A percentile compares a stretch with the other conserved stretches of the same genome.
phyloP scores from a whole-genome alignment of 176 grass and related monocot genomes.

The Luzula sylvatica region DNA sequence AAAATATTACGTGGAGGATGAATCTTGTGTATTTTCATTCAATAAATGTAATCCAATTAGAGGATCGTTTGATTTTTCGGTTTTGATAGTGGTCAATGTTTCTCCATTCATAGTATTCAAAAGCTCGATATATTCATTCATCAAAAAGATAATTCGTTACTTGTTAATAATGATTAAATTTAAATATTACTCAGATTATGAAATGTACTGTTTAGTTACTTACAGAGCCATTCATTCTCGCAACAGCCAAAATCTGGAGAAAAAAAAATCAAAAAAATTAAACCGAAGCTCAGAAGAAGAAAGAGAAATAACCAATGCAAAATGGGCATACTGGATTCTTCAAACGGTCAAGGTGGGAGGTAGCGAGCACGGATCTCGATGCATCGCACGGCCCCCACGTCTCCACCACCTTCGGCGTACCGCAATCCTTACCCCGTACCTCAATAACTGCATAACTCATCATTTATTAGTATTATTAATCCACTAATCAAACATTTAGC shows the following conservation, averaged over 20 bases:
- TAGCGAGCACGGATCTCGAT: too few species aligned
- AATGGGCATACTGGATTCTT: slow-evolving; percentile 46
- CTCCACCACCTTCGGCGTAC: too few species aligned
- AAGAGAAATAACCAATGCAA: too few species aligned
- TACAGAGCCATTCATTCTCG: slow-evolving; percentile 77
- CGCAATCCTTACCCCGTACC: slow-evolving; percentile 34
- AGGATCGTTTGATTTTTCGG: slow-evolving; percentile 27
- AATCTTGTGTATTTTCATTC: slow-evolving; percentile 39
- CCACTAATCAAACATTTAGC: too few species aligned
- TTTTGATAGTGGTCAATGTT: slow-evolving; percentile 41
- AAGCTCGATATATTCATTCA: slow-evolving; percentile 60
- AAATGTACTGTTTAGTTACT: slow-evolving; percentile 25
- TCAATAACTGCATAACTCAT: slow-evolving; percentile 42
- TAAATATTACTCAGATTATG: too few species aligned
- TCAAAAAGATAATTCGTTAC: slow-evolving; percentile 10
- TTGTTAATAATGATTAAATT: not conserved
- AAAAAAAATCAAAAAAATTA: too few species aligned
- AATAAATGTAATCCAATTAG: slow-evolving; percentile 62
- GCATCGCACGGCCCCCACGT: slow-evolving; percentile 76
- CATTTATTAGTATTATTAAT: not conserved
- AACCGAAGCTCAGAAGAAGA: too few species aligned
- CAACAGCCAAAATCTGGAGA: slow-evolving; percentile 71
- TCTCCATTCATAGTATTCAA: slow-evolving; percentile 77
- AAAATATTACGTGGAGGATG: slow-evolving; percentile 34
- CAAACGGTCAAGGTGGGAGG: slow-evolving; percentile 35